Base-by-base conservation (phyloP, 768 basidiomycete species). In the Tulasnella sp. region DNA sequence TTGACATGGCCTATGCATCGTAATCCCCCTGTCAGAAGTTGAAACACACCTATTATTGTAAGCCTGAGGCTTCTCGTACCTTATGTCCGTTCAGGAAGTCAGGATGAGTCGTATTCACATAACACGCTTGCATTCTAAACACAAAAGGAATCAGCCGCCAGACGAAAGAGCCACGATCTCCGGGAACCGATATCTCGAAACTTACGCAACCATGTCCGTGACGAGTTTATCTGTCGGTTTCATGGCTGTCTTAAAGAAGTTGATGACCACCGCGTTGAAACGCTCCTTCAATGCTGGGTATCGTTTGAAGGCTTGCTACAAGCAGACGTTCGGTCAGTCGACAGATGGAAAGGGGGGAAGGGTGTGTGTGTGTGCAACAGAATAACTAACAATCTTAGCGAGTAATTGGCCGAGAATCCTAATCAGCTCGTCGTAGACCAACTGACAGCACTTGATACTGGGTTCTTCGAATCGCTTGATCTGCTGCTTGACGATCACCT, bases 401-500 rank as follows among this genome's bases (percentile, higher is more conserved):
- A 99, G 76, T 1, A 98, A 75, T 66, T 96, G 93, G 17, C 87
- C 84, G 44, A 99, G 81, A 63, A 99, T 99, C 50, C 96, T 84
- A 68, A 97, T 96, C 42, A 99, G 80, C 69, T 98, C 96, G 67
- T 98, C 96, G 64, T 97, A 98, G 3, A 99, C 89, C 61, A 98
- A 77, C 64, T 93, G 85, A 68, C 92, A 95, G 68, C 96, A 98
- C 70, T 94, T 94, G 65, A 97, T 73, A 64, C 81, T 77, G 11
- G 96, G 96, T 5, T 98, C 96, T 70, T 98, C 96, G 55, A 99
- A 74, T 43, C 96, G 82, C 72, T 93, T 88, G 72, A 99, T 99
- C 73, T 99, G 96, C 70, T 98, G 91, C 76, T 98, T 99, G 66
- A 98, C 91, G 66, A 99, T 98, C 62, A 94, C 90, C 68, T 99